These are phyloP conservation scores for Solanum medicagineum DNA, from an alignment of 257 asterid genomes.

Conservation along the genomic window DNA sequence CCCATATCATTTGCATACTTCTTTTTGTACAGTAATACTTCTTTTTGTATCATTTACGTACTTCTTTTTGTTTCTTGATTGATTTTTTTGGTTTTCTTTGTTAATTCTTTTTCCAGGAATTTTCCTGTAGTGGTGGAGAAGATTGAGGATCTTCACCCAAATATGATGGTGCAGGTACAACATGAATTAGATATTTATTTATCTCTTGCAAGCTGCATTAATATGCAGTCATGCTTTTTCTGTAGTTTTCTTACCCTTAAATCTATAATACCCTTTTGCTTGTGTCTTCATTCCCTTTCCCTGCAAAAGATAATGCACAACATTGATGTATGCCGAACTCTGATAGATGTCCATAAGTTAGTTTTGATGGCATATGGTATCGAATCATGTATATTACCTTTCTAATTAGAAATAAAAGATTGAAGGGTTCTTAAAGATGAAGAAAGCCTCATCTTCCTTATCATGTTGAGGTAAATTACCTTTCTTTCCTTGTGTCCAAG, in stretches of 20 bases:
- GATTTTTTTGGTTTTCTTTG: background rate
- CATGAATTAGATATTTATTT: background rate
- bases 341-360: background rate
- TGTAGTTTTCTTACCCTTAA: background rate
- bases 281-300: background rate
- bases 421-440: background rate
- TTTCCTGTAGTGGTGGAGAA: slow-evolving; percentile 23
- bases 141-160: slow-evolving; percentile 62
- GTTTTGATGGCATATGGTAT: background rate
- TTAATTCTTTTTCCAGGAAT: slow-evolving; percentile 24
- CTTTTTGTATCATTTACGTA: too few species aligned
- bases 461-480: background rate
- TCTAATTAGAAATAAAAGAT: background rate
- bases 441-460: background rate
- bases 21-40: too few species aligned
- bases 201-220: background rate
- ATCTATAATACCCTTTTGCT: background rate
- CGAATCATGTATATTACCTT: background rate
- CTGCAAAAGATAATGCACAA: background rate
- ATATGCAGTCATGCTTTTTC: background rate
- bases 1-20: background rate
- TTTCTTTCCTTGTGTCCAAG: background rate
- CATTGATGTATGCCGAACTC: background rate
- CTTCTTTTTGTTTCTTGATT: background rate
- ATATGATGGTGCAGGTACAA: slow-evolving; percentile 68